phyloP scores from a whole-genome alignment of 495 filamentous ascomycete species.

The Venustampulla echinocandica region DNA sequence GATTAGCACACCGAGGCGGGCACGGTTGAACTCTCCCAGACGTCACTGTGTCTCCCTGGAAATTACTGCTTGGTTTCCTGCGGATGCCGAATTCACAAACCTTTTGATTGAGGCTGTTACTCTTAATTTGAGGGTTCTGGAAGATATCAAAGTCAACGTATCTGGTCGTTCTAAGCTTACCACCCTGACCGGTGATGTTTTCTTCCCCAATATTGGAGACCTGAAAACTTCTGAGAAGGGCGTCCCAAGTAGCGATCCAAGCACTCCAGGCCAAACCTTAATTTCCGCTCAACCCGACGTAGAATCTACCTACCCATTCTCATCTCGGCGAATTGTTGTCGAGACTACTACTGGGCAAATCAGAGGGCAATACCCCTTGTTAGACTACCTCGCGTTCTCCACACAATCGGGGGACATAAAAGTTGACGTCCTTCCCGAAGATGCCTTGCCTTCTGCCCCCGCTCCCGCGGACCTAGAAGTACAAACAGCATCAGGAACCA shows the following conservation, averaged over 20 bases:
- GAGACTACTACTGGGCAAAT: conserved; percentile 13
- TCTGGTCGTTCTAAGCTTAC: conserved; percentile 6
- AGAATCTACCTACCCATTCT: conserved; percentile 4
- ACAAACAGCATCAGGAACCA: conserved; percentile 15
- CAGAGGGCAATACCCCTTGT: conserved; percentile 5
- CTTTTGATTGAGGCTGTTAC: conserved; percentile 11
- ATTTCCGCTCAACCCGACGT: background rate
- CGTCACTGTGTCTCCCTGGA: conserved; percentile 18
- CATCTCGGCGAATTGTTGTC: conserved; percentile 15
- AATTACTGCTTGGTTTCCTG: conserved; percentile 21
- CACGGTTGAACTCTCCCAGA: background rate
- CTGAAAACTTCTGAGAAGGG: background rate
- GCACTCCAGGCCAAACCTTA: background rate
- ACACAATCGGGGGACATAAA: conserved; percentile 13
- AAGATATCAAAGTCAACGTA: conserved; percentile 18
- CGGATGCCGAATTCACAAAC: conserved; percentile 11
- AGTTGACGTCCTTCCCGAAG: conserved; percentile 7
- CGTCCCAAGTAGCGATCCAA: background rate
- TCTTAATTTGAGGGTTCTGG: conserved; percentile 14
- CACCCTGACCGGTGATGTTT: conserved; percentile 13
- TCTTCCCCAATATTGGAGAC: conserved; percentile 6
- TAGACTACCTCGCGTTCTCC: conserved; percentile 3
- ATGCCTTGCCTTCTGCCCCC: conserved; percentile 1
- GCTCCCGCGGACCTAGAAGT: conserved; percentile 10
- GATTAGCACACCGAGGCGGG: conserved; percentile 16